Percentiles rank a stretch among this genome's conserved stretches.
Conservation (phyloP, 306 rosid genomes). For the Elaeagnus macrophylla region DNA sequence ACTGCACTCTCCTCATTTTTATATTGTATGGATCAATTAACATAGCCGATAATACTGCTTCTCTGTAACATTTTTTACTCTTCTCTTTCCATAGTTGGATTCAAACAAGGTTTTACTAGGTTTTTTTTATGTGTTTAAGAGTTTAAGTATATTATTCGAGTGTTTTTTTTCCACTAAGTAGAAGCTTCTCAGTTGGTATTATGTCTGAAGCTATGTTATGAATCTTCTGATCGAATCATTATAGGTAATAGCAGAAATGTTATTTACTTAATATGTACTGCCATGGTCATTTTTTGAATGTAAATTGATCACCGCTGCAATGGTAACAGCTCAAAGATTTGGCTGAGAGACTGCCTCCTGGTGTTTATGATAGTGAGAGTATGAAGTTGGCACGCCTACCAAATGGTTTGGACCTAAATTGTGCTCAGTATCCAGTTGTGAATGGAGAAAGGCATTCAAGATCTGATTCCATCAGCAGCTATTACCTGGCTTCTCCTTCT, state of each 20-base stretch:
- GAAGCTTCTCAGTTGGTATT: too few relatives aligned
- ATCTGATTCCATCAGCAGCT: slow-evolving; percentile 55
- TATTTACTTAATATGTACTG: not conserved
- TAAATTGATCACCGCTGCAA: slow-evolving; percentile 18
- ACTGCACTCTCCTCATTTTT: too few relatives aligned
- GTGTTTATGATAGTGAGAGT: slow-evolving; percentile 55
- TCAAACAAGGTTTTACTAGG: too few relatives aligned
- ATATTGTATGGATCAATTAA: too few relatives aligned
- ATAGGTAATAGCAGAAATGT: not conserved
- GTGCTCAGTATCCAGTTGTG: slow-evolving; percentile 37
- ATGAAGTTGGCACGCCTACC: slow-evolving; percentile 44
- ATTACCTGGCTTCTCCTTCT: slow-evolving; percentile 49
- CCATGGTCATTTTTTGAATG: slow-evolving; percentile 1
- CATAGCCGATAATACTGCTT: too few relatives aligned
- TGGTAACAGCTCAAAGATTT: slow-evolving; percentile 74
- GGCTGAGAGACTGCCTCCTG: slow-evolving; percentile 90
- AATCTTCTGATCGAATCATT: too few relatives aligned
- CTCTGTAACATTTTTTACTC: too few relatives aligned
- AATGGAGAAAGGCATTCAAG: slow-evolving; percentile 45
- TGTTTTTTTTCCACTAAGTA: too few relatives aligned
- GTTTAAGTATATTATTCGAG: too few relatives aligned
- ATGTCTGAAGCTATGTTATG: too few relatives aligned
- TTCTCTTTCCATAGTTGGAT: too few relatives aligned
- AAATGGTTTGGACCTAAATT: slow-evolving; percentile 62
- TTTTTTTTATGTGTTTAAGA: too few relatives aligned